Evolutionary conservation across 805 yeast species (phyloP).

Genomic region (Pichia occidentalis): DNA sequence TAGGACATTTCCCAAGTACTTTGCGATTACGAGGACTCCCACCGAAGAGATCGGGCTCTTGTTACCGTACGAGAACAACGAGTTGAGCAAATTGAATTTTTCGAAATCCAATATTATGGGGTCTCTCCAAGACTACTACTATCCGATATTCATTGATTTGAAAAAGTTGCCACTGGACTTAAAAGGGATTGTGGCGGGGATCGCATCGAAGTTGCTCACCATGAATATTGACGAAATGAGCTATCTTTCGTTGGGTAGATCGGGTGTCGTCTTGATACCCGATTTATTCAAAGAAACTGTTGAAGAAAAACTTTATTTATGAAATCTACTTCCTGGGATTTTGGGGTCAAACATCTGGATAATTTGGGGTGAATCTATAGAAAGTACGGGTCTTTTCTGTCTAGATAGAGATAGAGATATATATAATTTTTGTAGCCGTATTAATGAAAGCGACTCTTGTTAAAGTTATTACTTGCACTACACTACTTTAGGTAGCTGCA

Average conservation of each 20-base stretch:
- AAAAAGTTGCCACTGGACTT: slow-evolving; percentile 48
- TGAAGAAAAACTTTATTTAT: slow-evolving; percentile 14
- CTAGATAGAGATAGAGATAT: too few relatives aligned
- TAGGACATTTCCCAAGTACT: slow-evolving; percentile 33
- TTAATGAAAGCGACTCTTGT: too few relatives aligned
- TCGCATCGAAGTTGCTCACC: slow-evolving; percentile 42
- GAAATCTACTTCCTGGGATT: too few relatives aligned
- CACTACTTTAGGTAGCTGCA: too few relatives aligned
- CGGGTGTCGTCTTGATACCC: slow-evolving; percentile 55
- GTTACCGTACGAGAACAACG: slow-evolving; percentile 36
- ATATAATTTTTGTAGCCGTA: too few relatives aligned
- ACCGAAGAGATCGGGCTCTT: slow-evolving; percentile 44
- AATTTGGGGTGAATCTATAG: too few relatives aligned
- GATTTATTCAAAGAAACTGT: slow-evolving; percentile 31
- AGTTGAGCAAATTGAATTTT: slow-evolving; percentile 35
- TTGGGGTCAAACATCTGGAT: too few relatives aligned
- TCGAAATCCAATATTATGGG: slow-evolving; percentile 42
- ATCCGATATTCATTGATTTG: slow-evolving; percentile 53
- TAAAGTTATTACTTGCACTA: too few relatives aligned
- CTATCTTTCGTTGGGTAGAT: slow-evolving; percentile 53
- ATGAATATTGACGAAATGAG: slow-evolving; percentile 41
- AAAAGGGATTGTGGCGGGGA: slow-evolving; percentile 62
- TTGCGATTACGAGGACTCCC: slow-evolving; percentile 48
- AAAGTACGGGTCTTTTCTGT: too few relatives aligned
- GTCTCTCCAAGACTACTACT: slow-evolving; percentile 46